Base-by-base conservation (phyloP, 768 basidiomycete species). In the Pisolithus tinctorius region DNA sequence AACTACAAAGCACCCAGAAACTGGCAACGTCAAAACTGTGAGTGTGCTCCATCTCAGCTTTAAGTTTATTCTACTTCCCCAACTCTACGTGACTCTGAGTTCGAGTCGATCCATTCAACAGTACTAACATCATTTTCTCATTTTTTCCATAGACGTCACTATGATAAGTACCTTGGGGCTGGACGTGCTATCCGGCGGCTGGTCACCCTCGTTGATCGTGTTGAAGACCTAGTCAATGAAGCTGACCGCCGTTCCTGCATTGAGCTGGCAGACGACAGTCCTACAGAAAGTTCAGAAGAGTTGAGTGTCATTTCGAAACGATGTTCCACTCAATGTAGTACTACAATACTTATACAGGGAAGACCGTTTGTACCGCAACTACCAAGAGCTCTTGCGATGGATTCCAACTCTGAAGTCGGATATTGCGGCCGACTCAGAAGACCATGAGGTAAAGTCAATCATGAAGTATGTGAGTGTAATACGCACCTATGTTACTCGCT, bases 191-290 rank as follows among this genome's bases (percentile, higher is more conserved):
- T 57, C 31, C 20, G 44, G 16, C n/a, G 44, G 13, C 6, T 52
- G 0, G 50, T 57, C 8, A 39, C 47, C 2, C 49, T 57, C 17
- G 17, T n/a, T 14, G 44, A 54, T 17, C 27, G 34, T 2, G 25
- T 52, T 4, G 53, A 57, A 7, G 56, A 55, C n/a, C 47, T 57
- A 3, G 49, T 57, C n/a, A 45, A 17, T 14, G 53, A 57, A 38
- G 46, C 45, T 30, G 50, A 55, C 31, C 48, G 39, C 6, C 36
- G 20, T 25, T 45, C 49, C 6, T 51, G 38, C 30, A 30, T 47
- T 11, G 45, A 53, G 6, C 47, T 34, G n/a, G n/a, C n/a, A n/a
- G n/a, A n/a, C n/a, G n/a, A n/a, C n/a, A n/a, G n/a, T n/a, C n/a
- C n/a, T n/a, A n/a, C n/a, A n/a, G n/a, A n/a, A n/a, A n/a, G n/a